phyloP scores from a whole-genome alignment of 352 stramenopile species.

The Phytophthora brassicae region DNA sequence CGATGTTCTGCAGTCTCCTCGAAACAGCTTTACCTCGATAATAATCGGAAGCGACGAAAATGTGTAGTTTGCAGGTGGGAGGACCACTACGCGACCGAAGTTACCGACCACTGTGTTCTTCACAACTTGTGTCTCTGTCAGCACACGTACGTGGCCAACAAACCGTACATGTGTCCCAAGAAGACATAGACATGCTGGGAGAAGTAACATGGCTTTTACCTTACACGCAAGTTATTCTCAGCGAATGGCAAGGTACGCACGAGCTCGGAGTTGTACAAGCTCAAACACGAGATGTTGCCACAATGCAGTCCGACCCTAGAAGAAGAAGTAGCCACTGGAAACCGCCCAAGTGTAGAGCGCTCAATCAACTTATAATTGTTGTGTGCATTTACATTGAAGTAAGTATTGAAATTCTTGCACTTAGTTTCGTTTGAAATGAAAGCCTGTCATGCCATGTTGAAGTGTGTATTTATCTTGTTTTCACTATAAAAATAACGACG shows the following conservation, averaged over 20 bases:
- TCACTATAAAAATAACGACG: background rate
- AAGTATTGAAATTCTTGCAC: background rate
- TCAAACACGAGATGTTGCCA: background rate
- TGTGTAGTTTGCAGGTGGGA: background rate
- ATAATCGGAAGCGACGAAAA: background rate
- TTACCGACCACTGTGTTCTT: conserved; percentile 5
- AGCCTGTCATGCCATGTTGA: background rate
- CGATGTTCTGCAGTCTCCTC: background rate
- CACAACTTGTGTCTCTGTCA: background rate
- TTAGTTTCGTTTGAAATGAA: background rate
- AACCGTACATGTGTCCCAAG: conserved; percentile 6
- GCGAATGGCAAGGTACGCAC: conserved; percentile 8
- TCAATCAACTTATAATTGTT: background rate
- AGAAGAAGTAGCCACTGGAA: background rate
- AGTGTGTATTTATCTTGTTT: conserved; percentile 3
- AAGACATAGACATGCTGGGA: conserved; percentile 16
- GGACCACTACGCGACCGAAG: conserved; percentile 11
- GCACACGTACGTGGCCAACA: background rate
- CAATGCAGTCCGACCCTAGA: background rate
- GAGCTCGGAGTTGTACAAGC: conserved; percentile 7
- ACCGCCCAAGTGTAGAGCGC: background rate
- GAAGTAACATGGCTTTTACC: no score
- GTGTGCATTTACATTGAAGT: background rate
- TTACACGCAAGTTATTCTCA: conserved; percentile 10
- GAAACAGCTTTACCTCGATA: background rate